Base-by-base conservation (phyloP, 306 rosid genomes). In the Urtica urens region DNA sequence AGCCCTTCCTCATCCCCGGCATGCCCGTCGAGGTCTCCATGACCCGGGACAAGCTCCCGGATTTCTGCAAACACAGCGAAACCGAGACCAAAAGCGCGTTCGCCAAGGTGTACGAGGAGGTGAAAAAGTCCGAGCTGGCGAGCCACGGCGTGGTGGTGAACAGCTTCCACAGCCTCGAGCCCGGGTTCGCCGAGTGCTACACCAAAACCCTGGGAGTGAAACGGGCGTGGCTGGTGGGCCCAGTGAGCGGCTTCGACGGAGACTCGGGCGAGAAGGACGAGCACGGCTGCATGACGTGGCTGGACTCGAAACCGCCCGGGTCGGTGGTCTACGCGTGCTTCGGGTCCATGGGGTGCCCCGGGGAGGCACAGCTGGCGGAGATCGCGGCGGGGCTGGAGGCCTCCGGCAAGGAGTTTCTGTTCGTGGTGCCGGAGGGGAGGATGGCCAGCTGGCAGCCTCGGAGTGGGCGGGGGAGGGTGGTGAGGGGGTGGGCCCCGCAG, bases 221-320 rank as follows among this genome's bases (percentile, higher is more conserved):
- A 31, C 76, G 39, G 47, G 74, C 79, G 1, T 83, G 88, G 94
- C 75, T 57, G 23, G 55, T 79, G 10, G 88, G 88, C 1, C 87
- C 78, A 0, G 58, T 83, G 28, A 71, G 72, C 2, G 26, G 68
- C 10, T 60, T 68, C 45, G 71, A 62, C 29, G 72, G 72, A 5
- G 45, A 17, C n/a, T 58, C 44, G 25, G 55, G 61, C 6, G 43
- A 61, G 13, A 24, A 62, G 23, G 62, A 62, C 10, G 73, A 54
- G 21, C 51, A 58, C 1, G 44, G 29, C 15, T 65, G 62, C 55
- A 23, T 65, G 38, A 57, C 50, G n/a, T 57, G 71, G 71, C 71
- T 65, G 10, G 42, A 69, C 22, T 9, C 42, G 1, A 62, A 69
- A 57, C 47, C 50, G 15, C 56, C 60, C 3, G 31, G 35, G 6